Evolutionary conservation across 768 basidiomycete genomes (phyloP).

Genomic region (Trametes sanguinea): DNA sequence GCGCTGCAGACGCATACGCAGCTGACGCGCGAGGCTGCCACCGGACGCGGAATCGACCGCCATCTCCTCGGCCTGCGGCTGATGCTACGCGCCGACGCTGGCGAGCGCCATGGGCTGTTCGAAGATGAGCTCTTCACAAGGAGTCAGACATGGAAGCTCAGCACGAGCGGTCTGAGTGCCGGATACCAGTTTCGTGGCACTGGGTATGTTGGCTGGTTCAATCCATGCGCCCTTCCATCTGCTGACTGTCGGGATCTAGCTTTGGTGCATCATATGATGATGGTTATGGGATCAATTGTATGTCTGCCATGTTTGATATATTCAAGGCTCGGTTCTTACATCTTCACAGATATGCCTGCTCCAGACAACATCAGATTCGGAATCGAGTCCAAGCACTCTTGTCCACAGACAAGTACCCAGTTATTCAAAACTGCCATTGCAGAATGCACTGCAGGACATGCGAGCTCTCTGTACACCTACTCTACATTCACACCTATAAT

Average conservation of each 20-base stretch:
- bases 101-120: constrained; percentile 64
- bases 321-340: neutral
- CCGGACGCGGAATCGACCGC: constrained; percentile 84
- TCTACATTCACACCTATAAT: constrained; percentile 17
- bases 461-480: constrained; percentile 32
- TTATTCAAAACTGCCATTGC: constrained; percentile 62
- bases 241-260: constrained; percentile 33
- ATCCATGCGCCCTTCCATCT: neutral
- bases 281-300: constrained; percentile 95
- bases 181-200: constrained; percentile 88
- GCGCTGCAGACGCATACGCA: constrained; percentile 72
- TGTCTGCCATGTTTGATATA: constrained; percentile 32
- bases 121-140: constrained; percentile 74
- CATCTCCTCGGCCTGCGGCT: constrained; percentile 85
- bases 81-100: constrained; percentile 55
- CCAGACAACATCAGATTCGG: constrained; percentile 85
- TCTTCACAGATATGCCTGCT: constrained; percentile 70
- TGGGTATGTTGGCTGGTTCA: constrained; percentile 48
- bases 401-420: constrained; percentile 66
- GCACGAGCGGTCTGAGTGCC: constrained; percentile 86
- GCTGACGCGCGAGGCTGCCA: constrained; percentile 75
- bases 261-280: constrained; percentile 82
- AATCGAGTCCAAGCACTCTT: constrained; percentile 85
- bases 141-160: constrained; percentile 84
- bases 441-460: constrained; percentile 72